Percentiles rank a stretch among this genome's conserved stretches.
Conservation (phyloP, 2,329 filamentous ascomycete species). For the Paecilomyces variotii region DNA sequence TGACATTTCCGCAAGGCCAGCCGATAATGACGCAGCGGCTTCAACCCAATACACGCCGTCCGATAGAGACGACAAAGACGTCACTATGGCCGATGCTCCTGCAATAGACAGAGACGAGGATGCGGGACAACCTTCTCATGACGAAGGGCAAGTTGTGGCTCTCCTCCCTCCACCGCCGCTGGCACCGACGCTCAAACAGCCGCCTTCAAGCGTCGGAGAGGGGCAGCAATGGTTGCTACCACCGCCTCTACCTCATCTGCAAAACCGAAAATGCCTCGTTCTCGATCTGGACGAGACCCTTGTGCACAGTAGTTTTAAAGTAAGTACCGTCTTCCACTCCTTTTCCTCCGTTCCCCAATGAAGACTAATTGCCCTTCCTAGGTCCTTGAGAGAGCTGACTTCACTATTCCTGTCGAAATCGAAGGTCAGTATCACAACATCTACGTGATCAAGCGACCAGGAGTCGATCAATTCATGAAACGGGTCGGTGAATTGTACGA, state of each 20-base stretch:
- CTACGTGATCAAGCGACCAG: constrained; percentile 98
- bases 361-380: constrained; percentile 32
- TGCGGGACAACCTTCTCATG: constrained; percentile 30
- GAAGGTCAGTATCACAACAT: constrained; percentile 99
- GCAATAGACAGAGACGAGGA: constrained; percentile 46
- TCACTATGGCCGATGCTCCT: constrained; percentile 58
- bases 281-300: constrained; percentile 93
- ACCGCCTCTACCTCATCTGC: constrained; percentile 69
- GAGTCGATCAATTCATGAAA: constrained; percentile 98
- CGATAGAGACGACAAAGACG: constrained; percentile 41
- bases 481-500: constrained; percentile 95
- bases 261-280: constrained; percentile 87
- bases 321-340: constrained; percentile 54
- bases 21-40: constrained; percentile 1
- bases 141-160: constrained; percentile 39
- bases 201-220: constrained; percentile 32
- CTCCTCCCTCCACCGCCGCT: constrained; percentile 51
- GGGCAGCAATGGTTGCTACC: constrained; percentile 67
- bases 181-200: constrained; percentile 23
- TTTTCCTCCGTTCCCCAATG: constrained; percentile 4
- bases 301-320: constrained; percentile 98
- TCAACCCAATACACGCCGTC: constrained; percentile 6
- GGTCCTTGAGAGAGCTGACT: constrained; percentile 96
- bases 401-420: constrained; percentile 97
- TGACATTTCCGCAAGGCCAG: constrained; percentile 1